Percentiles rank a stretch among this genome's conserved stretches.
phyloP scores from a whole-genome alignment of 805 yeast species.

The Cyberlindnera xylosilytica region DNA sequence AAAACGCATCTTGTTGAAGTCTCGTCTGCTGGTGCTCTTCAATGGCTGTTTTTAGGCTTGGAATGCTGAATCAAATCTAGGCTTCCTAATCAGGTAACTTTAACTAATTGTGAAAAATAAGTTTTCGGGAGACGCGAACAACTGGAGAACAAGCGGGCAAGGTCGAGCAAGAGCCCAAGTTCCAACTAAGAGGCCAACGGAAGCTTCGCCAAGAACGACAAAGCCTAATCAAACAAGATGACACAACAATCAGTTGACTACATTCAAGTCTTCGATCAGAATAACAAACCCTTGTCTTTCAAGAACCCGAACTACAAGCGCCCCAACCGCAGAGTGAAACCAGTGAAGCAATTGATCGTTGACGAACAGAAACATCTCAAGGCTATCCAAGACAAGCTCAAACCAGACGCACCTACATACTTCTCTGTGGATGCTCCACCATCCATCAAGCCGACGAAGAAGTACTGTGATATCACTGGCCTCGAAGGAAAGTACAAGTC shows the following conservation, averaged over 20 bases:
- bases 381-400: conserved; percentile 26
- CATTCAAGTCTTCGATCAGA: conserved; percentile 6
- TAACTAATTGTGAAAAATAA: too few relatives aligned
- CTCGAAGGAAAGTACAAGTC: conserved; percentile 71
- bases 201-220: too few relatives aligned
- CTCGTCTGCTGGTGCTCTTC: too few relatives aligned
- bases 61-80: too few relatives aligned
- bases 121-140: too few relatives aligned
- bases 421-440: conserved; percentile 83
- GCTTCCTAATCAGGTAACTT: too few relatives aligned
- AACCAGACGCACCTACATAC: conserved; percentile 59
- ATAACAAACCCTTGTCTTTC: conserved; percentile 44
- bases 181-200: too few relatives aligned
- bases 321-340: conserved; percentile 64
- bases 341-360: conserved; percentile 64
- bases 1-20: too few relatives aligned
- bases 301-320: conserved; percentile 49
- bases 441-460: conserved; percentile 71
- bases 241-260: conserved; percentile 3
- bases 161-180: too few relatives aligned
- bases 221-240: background rate
- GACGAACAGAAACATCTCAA: conserved; percentile 76
- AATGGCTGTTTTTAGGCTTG: too few relatives aligned
- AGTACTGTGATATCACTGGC: conserved; percentile 93
- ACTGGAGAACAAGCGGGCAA: too few relatives aligned